Evolutionary conservation across 1,284 basidiomycete genomes (phyloP).

Genomic region (Chiua sp.): DNA sequence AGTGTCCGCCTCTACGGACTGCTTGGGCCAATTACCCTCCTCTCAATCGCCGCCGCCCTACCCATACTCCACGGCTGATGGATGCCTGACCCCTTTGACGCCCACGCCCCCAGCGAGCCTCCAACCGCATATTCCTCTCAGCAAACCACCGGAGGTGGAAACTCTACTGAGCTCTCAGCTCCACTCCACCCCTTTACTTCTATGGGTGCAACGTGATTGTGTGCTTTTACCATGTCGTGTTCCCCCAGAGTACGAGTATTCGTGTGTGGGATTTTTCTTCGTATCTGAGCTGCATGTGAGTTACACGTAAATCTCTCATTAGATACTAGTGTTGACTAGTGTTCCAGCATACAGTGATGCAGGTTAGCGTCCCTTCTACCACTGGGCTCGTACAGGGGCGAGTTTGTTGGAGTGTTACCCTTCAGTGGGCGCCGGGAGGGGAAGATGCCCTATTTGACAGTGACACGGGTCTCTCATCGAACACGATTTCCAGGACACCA

Average conservation of each 20-base stretch:
- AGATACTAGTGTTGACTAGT: constrained; percentile 9
- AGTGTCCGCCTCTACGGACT: background rate
- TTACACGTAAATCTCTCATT: background rate
- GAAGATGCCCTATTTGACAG: constrained; percentile 27
- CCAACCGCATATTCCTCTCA: constrained; percentile 17
- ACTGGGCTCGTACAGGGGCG: constrained; percentile 19
- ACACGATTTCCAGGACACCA: background rate
- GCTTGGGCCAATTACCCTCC: background rate
- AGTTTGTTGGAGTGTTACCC: constrained; percentile 33
- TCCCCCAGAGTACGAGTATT: constrained; percentile 30
- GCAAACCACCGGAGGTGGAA: constrained; percentile 33
- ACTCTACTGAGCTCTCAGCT: constrained; percentile 20
- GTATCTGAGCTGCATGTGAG: constrained; percentile 33
- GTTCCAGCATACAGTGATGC: constrained; percentile 16
- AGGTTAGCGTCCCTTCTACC: background rate
- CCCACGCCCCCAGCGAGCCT: background rate
- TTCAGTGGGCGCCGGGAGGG: constrained; percentile 37
- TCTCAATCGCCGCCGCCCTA: background rate
- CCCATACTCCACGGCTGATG: background rate
- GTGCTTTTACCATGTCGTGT: constrained; percentile 20
- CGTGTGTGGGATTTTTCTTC: constrained; percentile 38
- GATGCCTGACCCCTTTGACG: background rate
- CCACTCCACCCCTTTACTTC: constrained; percentile 26
- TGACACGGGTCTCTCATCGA: background rate
- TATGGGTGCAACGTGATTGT: constrained; percentile 31